Conservation (phyloP, 352 stramenopile genomes). For the Globisporangium radiosum region DNA sequence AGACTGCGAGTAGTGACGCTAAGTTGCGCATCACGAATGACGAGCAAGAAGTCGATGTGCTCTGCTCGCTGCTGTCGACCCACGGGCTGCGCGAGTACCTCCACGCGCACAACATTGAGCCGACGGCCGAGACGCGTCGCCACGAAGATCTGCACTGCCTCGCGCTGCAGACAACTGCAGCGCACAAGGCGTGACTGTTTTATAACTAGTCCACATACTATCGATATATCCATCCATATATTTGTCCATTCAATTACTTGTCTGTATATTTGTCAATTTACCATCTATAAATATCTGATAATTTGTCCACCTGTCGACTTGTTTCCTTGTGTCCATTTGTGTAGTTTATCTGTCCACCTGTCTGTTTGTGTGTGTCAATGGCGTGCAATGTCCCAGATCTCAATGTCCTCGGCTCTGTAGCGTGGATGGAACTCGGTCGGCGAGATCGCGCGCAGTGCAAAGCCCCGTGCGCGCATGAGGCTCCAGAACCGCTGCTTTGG, state of each 20-base stretch:
- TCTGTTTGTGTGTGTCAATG: too few relatives aligned
- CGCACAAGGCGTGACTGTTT: too few relatives aligned
- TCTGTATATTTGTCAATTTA: too few relatives aligned
- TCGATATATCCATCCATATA: background rate
- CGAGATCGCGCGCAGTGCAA: constrained; percentile 48
- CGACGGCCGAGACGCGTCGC: constrained; percentile 15
- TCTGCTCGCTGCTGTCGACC: constrained; percentile 80
- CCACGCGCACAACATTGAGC: constrained; percentile 48
- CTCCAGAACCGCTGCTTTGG: constrained; percentile 75
- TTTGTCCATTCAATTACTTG: too few relatives aligned
- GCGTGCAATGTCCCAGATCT: constrained; percentile 71
- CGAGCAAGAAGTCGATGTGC: constrained; percentile 50
- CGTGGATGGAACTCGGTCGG: constrained; percentile 60
- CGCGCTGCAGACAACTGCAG: constrained; percentile 31
- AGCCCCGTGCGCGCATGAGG: constrained; percentile 40
- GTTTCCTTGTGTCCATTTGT: too few relatives aligned
- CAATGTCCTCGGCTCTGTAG: constrained; percentile 81
- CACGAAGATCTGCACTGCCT: constrained; percentile 75
- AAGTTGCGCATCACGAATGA: constrained; percentile 12
- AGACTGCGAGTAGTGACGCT: constrained; percentile 6
- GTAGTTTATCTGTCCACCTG: too few relatives aligned
- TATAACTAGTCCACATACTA: background rate
- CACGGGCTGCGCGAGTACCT: constrained; percentile 61
- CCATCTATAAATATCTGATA: too few relatives aligned
- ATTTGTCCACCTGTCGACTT: too few relatives aligned